These are phyloP conservation scores for Crotalaria pallida DNA, from an alignment of 306 rosid species.

Conservation along the genomic window DNA sequence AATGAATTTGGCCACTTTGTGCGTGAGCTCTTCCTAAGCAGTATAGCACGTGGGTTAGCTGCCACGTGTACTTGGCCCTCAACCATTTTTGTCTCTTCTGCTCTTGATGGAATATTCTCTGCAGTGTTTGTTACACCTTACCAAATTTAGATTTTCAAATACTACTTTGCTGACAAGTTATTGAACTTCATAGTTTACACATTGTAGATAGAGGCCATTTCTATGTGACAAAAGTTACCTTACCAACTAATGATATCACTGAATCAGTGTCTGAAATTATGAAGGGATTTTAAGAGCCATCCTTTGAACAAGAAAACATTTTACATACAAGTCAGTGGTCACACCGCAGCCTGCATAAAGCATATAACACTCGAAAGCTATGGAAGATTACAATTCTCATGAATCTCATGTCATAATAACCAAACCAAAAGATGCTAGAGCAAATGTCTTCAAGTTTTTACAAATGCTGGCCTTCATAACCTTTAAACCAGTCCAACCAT, in stretches of 20 bases:
- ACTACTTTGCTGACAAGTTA: neutral
- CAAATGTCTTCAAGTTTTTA: neutral
- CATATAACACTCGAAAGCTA: neutral
- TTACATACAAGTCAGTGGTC: constrained; percentile 12
- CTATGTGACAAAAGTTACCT: neutral
- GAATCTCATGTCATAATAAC: neutral
- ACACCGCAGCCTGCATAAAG: neutral
- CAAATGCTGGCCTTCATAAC: constrained; percentile 1
- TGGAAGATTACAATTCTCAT: neutral
- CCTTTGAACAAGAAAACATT: constrained; percentile 8
- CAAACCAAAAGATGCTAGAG: neutral
- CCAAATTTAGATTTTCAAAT: too few relatives aligned
- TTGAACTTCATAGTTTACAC: neutral
- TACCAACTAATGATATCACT: neutral
- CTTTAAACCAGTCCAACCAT: neutral
- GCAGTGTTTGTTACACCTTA: too few relatives aligned
- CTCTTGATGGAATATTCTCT: too few relatives aligned
- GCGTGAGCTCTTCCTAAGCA: too few relatives aligned
- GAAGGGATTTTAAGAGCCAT: neutral
- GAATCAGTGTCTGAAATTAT: neutral
- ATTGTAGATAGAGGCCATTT: neutral
- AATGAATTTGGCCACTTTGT: too few relatives aligned
- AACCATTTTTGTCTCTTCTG: too few relatives aligned
- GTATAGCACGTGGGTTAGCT: too few relatives aligned
- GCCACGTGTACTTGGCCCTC: too few relatives aligned